Evolutionary conservation across 2,329 filamentous ascomycete genomes (phyloP).

Genomic region (Corniculantispora saksenae): DNA sequence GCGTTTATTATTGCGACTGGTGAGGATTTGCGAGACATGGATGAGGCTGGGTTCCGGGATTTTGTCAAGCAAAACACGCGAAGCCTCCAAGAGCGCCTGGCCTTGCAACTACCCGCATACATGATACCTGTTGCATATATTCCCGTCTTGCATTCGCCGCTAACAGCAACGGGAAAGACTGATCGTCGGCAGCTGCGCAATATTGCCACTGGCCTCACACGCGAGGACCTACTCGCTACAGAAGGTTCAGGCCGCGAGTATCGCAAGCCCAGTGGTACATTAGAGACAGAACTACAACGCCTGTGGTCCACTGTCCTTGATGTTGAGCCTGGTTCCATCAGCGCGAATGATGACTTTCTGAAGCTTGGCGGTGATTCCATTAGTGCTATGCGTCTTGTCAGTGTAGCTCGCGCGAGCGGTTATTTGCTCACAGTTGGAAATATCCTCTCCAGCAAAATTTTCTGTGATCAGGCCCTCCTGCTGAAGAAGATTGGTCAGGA

Average conservation of each 20-base stretch:
- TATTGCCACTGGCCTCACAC: not conserved
- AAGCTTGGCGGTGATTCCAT: slow-evolving; percentile 22
- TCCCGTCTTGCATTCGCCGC: not conserved
- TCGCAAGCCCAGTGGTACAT: not conserved
- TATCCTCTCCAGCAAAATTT: not conserved
- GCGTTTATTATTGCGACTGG: slow-evolving; percentile 9
- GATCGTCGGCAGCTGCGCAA: not conserved
- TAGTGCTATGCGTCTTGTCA: slow-evolving; percentile 17
- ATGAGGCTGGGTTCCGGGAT: not conserved
- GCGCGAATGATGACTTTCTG: slow-evolving; percentile 17
- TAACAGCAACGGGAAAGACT: not conserved
- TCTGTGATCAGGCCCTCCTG: not conserved
- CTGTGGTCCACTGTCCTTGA: slow-evolving; percentile 17
- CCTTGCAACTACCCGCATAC: not conserved
- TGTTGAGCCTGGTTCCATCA: slow-evolving; percentile 7
- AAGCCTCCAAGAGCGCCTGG: not conserved
- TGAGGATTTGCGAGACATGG: slow-evolving; percentile 3
- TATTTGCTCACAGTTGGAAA: not conserved
- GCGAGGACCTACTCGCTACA: not conserved
- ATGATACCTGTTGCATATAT: not conserved
- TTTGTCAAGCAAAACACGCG: not conserved
- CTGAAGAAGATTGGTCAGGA: not conserved
- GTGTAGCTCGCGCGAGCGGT: not conserved
- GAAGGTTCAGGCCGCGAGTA: not conserved
- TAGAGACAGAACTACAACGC: slow-evolving; percentile 12